Percentiles rank a stretch among this genome's conserved stretches.
Evolutionary conservation across 2,329 filamentous ascomycete genomes (phyloP).

Genomic region (Fusarium ambrosium): DNA sequence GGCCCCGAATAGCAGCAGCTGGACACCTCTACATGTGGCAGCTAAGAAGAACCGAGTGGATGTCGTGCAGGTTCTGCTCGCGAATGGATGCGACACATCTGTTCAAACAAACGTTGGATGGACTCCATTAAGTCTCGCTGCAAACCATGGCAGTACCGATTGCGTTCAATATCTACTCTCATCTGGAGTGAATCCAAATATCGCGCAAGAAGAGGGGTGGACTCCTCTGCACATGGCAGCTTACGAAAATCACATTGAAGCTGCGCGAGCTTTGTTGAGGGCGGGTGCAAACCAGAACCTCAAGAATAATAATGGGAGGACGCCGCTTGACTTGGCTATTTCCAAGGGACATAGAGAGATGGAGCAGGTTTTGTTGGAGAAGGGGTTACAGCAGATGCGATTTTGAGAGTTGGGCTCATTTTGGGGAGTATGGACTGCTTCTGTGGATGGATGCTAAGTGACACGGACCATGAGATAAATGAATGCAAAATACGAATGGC

Average conservation of each 20-base stretch:
- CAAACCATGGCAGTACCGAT: background rate
- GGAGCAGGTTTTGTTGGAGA: background rate
- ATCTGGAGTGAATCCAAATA: background rate
- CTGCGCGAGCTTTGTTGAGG: background rate
- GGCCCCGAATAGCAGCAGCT: background rate
- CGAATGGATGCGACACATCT: background rate
- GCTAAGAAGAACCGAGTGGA: background rate
- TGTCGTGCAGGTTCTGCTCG: background rate
- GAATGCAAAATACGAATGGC: background rate
- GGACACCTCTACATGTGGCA: background rate
- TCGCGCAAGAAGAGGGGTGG: background rate
- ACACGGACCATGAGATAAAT: background rate
- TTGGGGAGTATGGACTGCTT: background rate
- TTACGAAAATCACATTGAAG: background rate
- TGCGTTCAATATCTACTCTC: background rate
- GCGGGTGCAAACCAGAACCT: background rate
- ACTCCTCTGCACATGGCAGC: background rate
- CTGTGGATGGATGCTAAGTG: background rate
- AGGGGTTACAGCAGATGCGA: background rate
- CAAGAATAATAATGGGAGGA: background rate
- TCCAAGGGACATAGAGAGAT: background rate
- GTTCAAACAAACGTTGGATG: background rate
- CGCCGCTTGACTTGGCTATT: slow-evolving; percentile 1
- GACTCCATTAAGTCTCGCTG: background rate
- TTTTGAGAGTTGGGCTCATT: background rate